Conservation (phyloP, 2,329 filamentous ascomycete genomes). For the Ascochyta rabiei region DNA sequence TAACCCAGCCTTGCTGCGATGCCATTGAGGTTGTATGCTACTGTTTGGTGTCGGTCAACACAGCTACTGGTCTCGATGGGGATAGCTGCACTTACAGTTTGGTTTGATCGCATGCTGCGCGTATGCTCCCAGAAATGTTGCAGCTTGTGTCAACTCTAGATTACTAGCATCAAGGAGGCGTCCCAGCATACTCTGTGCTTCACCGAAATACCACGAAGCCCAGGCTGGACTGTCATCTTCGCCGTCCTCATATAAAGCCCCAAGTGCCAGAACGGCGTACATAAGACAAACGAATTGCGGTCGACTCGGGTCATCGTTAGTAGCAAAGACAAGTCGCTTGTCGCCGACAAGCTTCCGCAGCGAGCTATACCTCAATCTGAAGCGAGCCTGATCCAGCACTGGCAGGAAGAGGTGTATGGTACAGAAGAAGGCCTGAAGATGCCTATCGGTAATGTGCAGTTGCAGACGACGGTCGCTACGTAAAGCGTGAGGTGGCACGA, state of each 20-base stretch:
- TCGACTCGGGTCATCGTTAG: background rate
- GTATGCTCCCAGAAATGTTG: slow-evolving; percentile 1
- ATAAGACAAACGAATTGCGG: slow-evolving; percentile 1
- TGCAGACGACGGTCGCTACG: background rate
- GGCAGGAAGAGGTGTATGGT: slow-evolving; percentile 1
- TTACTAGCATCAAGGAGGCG: slow-evolving; percentile 1
- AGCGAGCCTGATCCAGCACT: background rate
- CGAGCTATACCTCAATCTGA: background rate
- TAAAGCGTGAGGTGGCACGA: background rate
- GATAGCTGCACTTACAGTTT: background rate
- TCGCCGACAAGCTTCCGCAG: slow-evolving; percentile 1
- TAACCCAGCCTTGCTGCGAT: background rate
- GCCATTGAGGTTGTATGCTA: background rate
- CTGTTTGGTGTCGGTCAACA: background rate
- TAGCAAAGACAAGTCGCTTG: background rate
- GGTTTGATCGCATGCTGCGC: slow-evolving; percentile 6
- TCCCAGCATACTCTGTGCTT: slow-evolving; percentile 1
- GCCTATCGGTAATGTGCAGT: background rate
- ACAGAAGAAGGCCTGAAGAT: background rate
- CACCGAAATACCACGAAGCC: slow-evolving; percentile 4
- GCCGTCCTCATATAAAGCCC: background rate
- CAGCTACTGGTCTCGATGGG: background rate
- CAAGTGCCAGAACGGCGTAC: slow-evolving; percentile 1
- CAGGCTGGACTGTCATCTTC: background rate
- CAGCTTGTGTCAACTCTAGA: slow-evolving; percentile 1